These are phyloP conservation scores for Dimargaris xerosporica DNA, from an alignment of 192 early-diverging fungal species.

Conservation along the genomic window DNA sequence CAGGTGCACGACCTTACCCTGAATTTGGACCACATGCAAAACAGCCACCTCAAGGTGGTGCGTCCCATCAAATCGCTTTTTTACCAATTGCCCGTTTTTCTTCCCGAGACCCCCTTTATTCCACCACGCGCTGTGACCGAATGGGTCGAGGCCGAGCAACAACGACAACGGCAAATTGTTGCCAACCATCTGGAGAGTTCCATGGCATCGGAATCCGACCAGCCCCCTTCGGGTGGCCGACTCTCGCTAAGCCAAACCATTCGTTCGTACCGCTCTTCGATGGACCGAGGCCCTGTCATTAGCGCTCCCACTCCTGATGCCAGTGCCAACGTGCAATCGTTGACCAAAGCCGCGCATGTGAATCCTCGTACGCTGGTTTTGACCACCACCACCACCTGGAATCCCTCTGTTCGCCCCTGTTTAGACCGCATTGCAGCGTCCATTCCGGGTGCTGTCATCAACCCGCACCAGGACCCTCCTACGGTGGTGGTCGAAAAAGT, in stretches of 20 bases:
- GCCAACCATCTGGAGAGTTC: not conserved
- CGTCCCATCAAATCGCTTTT: slow-evolving; percentile 8
- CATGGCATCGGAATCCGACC: too few relatives aligned
- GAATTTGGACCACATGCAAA: slow-evolving; percentile 12
- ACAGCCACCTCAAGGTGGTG: slow-evolving; percentile 11
- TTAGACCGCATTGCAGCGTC: not conserved
- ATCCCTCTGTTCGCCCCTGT: not conserved
- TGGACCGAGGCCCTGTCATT: slow-evolving; percentile 1
- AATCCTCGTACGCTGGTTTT: not conserved
- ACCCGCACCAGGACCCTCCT: not conserved
- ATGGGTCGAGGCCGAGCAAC: slow-evolving; percentile 9
- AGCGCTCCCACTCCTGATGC: not conserved
- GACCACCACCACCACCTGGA: slow-evolving; percentile 7
- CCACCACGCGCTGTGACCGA: slow-evolving; percentile 10
- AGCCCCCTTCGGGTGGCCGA: not conserved
- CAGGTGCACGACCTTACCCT: slow-evolving; percentile 9
- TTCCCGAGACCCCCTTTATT: slow-evolving; percentile 2
- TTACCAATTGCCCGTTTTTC: slow-evolving; percentile 8
- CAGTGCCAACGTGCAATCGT: not conserved
- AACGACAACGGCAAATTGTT: not conserved
- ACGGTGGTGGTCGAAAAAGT: not conserved
- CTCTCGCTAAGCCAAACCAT: not conserved
- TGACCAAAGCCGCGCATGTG: not conserved
- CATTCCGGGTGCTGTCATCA: not conserved
- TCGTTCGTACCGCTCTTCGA: not conserved